Base-by-base conservation (phyloP, 1,284 basidiomycete species). In the Fomitiporia mediterranea region DNA sequence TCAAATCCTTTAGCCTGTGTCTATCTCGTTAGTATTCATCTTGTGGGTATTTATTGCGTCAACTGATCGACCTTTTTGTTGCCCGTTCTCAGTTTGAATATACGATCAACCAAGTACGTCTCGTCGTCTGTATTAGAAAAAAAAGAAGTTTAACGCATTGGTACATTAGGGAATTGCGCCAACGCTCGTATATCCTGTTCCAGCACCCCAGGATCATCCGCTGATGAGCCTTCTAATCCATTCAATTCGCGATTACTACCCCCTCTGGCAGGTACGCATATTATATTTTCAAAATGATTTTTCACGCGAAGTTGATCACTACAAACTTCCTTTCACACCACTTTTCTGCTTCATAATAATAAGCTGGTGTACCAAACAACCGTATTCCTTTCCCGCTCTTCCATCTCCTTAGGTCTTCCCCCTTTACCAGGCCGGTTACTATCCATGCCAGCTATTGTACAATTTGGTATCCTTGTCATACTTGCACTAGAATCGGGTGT, bases 311-410 rank as follows among this genome's bases (percentile, higher is more conserved):
- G n/a, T n/a, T n/a, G n/a, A n/a, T n/a, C n/a, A n/a, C n/a, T n/a
- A 23, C 40, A 32, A 4, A 43, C 21, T 4, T 30, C 27, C 2
- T 27, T 4, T 28, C n/a, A 19, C 19, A 7, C 40, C 35, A 21
- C 11, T 35, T 15, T 40, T 21, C 50, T 47, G 15, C 40, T 28
- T 17, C n/a, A 17, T 27, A 11, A 61, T 46, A 47, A 51, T 39
- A 61, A 90, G 83, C 79, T 91, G 43, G 81, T 89, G 28, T 91
- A 94, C 68, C 92, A 99, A 77, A 84, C 89, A 13, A 94, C 94
- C 46, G 96, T 99, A 47, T 99, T 99, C 74, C 68, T 98, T 59
- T 98, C 95, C 1, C 89, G 97, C 2, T 97, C 94, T 0, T 90
- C 93, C 3, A 89, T 97, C 51, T 91, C 93, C 0, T 70, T 98